Evolutionary conservation across 257 asterid species (phyloP), one percentile per base, ranked within the genome.

Genomic region (Henckelia pumila): DNA sequence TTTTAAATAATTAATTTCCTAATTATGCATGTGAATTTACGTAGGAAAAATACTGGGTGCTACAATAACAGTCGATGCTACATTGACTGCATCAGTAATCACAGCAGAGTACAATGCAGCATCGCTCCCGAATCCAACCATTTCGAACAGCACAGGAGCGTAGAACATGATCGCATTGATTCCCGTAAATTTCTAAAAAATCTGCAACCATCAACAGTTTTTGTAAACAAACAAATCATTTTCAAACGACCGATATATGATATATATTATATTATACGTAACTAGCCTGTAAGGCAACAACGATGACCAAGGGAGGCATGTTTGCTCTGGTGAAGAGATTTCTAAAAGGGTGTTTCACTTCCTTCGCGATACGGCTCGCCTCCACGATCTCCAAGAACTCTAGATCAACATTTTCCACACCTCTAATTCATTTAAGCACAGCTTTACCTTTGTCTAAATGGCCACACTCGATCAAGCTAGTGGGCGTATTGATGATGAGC

Each of bases 101-200:
- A 89, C 97, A 0, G 95, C 84, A 0, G 97, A 89, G 61, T 92
- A 92, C 6, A 89, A 78, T 1, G 98, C 70, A 0, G 98, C 95
- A 37, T 76, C 83, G 30, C 61, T 84, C 6, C 88, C 93, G 55
- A 92, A 92, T 59, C 98, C 98, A 2, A 92, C 86, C 0, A 97
- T 92, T 72, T 61, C 19, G 26, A 89, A 89, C 16, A 92, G 72
- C 4, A 92, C 97, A 0, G 98, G 97, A 8, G 97, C 95, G 22
- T 92, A 92, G 71, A 89, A 92, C 98, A 92, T 89, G 56, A 92
- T 88, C 0, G 98, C 96, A 13, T 92, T 92, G 76, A 92, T 92
- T n/a, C 98, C 96, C 0, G 98, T 92, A 64, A 85, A 82, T 56
- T 89, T 96, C 71, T 92, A 96, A 80, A 92, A 92, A 17, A 89